Evolutionary conservation across 2,329 filamentous ascomycete species (phyloP).

Genomic region (Coniochaeta sp.): DNA sequence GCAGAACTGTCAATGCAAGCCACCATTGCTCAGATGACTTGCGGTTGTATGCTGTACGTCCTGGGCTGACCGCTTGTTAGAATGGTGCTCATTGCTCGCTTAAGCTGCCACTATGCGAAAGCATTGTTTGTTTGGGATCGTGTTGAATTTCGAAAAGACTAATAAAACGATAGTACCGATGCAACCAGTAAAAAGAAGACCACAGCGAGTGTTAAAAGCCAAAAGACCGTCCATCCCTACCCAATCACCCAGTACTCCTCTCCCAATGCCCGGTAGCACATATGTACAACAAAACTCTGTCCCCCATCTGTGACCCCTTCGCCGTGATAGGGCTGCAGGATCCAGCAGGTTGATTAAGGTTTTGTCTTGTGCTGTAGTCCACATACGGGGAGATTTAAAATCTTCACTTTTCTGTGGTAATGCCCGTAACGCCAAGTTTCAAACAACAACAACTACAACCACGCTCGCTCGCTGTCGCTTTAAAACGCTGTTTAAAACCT

Average conservation of each 20-base stretch:
- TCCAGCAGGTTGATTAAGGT: background rate
- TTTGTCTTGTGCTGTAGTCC: background rate
- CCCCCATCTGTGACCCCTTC: background rate
- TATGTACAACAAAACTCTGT: background rate
- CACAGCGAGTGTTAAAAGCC: background rate
- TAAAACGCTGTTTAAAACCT: background rate
- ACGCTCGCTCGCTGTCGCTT: background rate
- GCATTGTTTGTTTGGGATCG: too few relatives aligned
- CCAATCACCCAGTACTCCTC: background rate
- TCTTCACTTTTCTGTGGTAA: background rate
- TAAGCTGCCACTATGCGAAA: too few relatives aligned
- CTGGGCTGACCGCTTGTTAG: too few relatives aligned
- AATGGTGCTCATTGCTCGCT: too few relatives aligned
- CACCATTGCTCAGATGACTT: background rate
- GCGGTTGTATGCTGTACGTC: background rate
- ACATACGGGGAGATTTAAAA: background rate
- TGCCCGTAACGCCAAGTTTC: background rate
- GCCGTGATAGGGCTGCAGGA: background rate
- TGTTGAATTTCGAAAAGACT: too few relatives aligned
- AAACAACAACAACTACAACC: background rate
- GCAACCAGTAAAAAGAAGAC: background rate
- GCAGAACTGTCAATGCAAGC: background rate
- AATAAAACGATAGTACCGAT: constrained; percentile 4
- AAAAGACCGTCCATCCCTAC: background rate
- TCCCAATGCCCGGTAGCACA: background rate